Evolutionary conservation across 2,329 filamentous ascomycete genomes (phyloP).

Genomic region (Xylaria sp.): DNA sequence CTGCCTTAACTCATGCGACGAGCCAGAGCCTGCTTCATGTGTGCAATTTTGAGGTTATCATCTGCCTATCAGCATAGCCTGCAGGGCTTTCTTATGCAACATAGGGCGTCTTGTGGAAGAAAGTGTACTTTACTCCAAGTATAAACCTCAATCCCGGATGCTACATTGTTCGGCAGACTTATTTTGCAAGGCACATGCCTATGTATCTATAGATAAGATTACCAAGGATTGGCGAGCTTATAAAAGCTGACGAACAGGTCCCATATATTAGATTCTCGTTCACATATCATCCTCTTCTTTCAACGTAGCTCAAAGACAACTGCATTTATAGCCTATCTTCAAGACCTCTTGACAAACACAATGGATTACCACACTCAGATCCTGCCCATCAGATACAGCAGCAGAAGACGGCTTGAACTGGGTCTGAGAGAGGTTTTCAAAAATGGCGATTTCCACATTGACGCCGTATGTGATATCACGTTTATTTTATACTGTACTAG

Average conservation of each 20-base stretch:
- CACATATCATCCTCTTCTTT: neutral
- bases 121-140: neutral
- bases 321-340: neutral
- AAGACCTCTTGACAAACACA: neutral
- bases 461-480: neutral
- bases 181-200: neutral
- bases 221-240: no score
- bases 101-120: neutral
- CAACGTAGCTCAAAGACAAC: neutral
- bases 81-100: neutral
- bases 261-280: neutral
- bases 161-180: neutral
- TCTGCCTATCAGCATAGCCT: constrained; percentile 6
- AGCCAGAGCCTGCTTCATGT: constrained; percentile 4
- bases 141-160: neutral
- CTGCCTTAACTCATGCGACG: neutral
- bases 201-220: no score
- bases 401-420: neutral
- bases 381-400: constrained; percentile 13
- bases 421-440: neutral
- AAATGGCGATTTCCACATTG: neutral
- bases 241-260: neutral
- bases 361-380: constrained; percentile 9
- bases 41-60: neutral
- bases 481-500: neutral